phyloP scores from a whole-genome alignment of 768 basidiomycete genomes.

The Lenzites betulinus region DNA sequence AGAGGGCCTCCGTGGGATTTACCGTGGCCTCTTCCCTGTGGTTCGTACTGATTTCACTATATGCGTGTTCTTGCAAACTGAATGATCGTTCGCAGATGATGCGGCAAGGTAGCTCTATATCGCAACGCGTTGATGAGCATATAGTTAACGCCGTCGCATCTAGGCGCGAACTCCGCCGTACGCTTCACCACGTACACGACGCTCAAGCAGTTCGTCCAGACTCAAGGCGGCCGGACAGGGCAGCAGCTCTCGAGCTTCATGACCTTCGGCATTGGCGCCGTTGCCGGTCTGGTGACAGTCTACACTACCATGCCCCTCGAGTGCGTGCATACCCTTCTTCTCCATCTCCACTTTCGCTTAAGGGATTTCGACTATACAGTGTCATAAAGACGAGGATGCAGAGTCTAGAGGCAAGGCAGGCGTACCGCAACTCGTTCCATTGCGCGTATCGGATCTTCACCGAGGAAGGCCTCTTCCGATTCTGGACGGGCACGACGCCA shows the following conservation, averaged over 20 bases:
- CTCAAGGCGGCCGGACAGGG: constrained; percentile 71
- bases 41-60: constrained; percentile 47
- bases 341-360: constrained; percentile 13
- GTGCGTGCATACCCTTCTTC: constrained; percentile 40
- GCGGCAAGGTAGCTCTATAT: constrained; percentile 68
- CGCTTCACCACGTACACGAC: constrained; percentile 95
- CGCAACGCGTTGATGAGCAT: neutral
- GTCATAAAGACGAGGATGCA: constrained; percentile 99
- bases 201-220: constrained; percentile 90
- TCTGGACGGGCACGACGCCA: constrained; percentile 98
- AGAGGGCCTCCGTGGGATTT: constrained; percentile 84
- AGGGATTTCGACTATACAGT: constrained; percentile 39
- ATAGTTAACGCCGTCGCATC: neutral
- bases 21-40: constrained; percentile 91
- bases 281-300: constrained; percentile 94
- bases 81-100: constrained; percentile 64
- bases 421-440: constrained; percentile 94
- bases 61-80: neutral
- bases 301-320: constrained; percentile 88
- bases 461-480: constrained; percentile 88
- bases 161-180: constrained; percentile 86
- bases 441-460: constrained; percentile 93
- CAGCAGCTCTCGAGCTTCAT: constrained; percentile 83
- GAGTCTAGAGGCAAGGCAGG: constrained; percentile 74
- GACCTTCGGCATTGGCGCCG: constrained; percentile 92